Conservation (phyloP, 176 grass and related monocot species). For the Olyra latifolia region DNA sequence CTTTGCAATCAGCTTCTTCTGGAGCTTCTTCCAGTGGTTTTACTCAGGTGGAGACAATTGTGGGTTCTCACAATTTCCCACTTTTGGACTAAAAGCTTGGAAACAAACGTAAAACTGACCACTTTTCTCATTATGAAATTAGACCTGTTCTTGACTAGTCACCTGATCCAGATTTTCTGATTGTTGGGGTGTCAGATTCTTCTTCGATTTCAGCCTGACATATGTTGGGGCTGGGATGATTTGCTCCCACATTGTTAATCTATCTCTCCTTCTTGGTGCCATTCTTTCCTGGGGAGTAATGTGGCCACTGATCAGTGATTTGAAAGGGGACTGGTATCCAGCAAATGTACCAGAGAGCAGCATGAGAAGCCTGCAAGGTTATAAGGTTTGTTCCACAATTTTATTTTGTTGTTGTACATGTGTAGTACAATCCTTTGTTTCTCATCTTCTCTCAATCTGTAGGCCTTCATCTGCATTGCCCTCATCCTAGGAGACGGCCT, state of each 20-base stretch:
- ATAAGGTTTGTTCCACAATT: slow-evolving; percentile 64
- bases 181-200: slow-evolving; percentile 61
- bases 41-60: slow-evolving; percentile 82
- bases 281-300: slow-evolving; percentile 92
- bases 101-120: slow-evolving; percentile 68
- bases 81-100: slow-evolving; percentile 88
- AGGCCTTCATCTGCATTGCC: slow-evolving; percentile 96
- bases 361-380: slow-evolving; percentile 95
- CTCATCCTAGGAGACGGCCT: slow-evolving; percentile 91
- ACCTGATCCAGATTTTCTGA: slow-evolving; percentile 34
- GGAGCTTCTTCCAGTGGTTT: slow-evolving; percentile 99
- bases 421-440: slow-evolving; percentile 4
- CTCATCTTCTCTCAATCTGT: slow-evolving; percentile 28
- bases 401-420: background rate
- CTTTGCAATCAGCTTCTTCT: slow-evolving; percentile 86
- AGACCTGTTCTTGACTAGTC: background rate
- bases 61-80: slow-evolving; percentile 94
- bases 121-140: slow-evolving; percentile 10
- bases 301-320: slow-evolving; percentile 86
- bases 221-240: slow-evolving; percentile 99
- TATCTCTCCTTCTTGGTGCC: slow-evolving; percentile 82
- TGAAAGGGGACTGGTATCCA: slow-evolving; percentile 86
- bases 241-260: slow-evolving; percentile 89
- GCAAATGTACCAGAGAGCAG: slow-evolving; percentile 74
- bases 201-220: slow-evolving; percentile 95